phyloP scores from a whole-genome alignment of 2,329 filamentous ascomycete species.

The Sporothrix schenckii region DNA sequence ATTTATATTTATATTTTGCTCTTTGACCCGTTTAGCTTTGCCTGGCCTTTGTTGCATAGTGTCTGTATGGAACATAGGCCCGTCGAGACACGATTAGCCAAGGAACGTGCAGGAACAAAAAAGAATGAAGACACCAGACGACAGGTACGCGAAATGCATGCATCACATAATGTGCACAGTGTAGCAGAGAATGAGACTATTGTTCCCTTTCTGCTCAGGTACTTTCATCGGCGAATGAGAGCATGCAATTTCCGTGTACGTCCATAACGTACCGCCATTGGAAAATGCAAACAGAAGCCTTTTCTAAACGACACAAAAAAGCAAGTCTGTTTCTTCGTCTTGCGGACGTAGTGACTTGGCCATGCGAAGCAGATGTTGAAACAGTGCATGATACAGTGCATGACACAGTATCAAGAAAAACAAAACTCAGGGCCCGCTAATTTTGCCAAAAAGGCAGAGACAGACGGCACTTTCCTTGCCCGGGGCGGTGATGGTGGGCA shows the following conservation, averaged over 20 bases:
- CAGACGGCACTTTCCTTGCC: slow-evolving; percentile 8
- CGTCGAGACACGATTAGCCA: slow-evolving; percentile 14
- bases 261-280: background rate
- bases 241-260: background rate
- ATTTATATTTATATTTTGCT: background rate
- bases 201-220: no score
- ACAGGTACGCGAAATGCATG: background rate
- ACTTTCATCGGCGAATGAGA: background rate
- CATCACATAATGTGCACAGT: background rate
- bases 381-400: slow-evolving; percentile 10
- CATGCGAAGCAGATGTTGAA: slow-evolving; percentile 13
- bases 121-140: background rate
- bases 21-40: background rate
- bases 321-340: background rate
- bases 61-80: slow-evolving; percentile 21
- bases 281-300: background rate
- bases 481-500: slow-evolving; percentile 35
- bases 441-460: slow-evolving; percentile 10
- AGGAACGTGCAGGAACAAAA: background rate
- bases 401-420: background rate
- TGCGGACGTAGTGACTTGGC: background rate
- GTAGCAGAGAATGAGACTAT: background rate
- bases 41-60: background rate
- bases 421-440: slow-evolving; percentile 1
- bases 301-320: background rate